A percentile compares a stretch with the other conserved stretches of the same genome.
phyloP scores from a whole-genome alignment of 2,329 filamentous ascomycete species.

The Elsinoe australis region DNA sequence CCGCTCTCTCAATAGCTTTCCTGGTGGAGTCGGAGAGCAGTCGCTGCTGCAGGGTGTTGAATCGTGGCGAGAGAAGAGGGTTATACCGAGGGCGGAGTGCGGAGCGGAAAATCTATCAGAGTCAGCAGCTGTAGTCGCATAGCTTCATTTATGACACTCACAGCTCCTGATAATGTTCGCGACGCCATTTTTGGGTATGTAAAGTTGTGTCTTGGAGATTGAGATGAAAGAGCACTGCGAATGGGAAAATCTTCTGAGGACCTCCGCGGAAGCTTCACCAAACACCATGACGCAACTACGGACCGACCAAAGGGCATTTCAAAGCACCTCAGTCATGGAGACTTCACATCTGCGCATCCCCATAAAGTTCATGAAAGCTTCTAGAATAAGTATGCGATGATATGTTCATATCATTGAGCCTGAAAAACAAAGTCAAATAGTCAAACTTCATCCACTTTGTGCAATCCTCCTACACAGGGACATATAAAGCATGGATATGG shows the following conservation, averaged over 20 bases:
- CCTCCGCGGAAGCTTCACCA: conserved; percentile 12
- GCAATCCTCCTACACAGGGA: no score
- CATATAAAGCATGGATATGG: no score
- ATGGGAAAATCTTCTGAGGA: not conserved
- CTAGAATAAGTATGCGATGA: no score
- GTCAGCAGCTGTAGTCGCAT: not conserved
- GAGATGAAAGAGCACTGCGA: not conserved
- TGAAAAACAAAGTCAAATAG: no score
- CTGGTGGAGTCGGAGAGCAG: conserved; percentile 73
- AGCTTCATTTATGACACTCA: not conserved
- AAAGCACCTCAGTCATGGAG: no score
- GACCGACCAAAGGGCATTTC: no score
- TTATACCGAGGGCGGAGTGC: conserved; percentile 37
- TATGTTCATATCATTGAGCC: no score
- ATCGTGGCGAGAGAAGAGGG: conserved; percentile 36
- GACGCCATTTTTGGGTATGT: conserved; percentile 4
- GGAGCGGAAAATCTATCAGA: conserved; percentile 39
- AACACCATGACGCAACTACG: no score
- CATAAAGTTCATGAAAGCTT: no score
- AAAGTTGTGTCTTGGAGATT: not conserved
- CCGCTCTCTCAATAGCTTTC: conserved; percentile 81
- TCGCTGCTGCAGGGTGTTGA: conserved; percentile 48
- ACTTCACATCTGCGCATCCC: no score
- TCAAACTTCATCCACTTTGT: no score
- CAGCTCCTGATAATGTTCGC: conserved; percentile 7